phyloP scores from a whole-genome alignment of 441 rosid species.

The Gossypium davidsonii region DNA sequence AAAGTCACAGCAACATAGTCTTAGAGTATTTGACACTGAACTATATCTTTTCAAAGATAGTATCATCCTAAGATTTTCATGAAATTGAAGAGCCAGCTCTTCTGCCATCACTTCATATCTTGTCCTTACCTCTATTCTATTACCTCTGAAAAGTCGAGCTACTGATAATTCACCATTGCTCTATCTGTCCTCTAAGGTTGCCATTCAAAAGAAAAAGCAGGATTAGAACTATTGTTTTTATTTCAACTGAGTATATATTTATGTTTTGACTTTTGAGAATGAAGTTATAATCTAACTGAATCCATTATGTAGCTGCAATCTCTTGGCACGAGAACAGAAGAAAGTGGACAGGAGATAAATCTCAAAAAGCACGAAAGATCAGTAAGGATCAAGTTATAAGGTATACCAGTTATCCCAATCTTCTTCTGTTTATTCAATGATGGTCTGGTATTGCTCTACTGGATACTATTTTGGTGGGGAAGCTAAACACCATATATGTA shows the following conservation, averaged over 20 bases:
- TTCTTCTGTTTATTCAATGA: slow-evolving; percentile 2
- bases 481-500: not conserved
- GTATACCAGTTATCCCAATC: slow-evolving; percentile 23
- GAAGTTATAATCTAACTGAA: slow-evolving; percentile 8
- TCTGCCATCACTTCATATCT: not conserved
- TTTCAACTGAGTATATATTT: not conserved
- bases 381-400: slow-evolving; percentile 71
- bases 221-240: not conserved
- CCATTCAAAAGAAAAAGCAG: not conserved
- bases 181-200: not conserved
- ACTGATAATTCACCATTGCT: not conserved
- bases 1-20: not conserved
- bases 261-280: not conserved
- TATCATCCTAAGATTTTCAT: not conserved
- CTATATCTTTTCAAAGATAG: not conserved
- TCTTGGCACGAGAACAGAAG: slow-evolving; percentile 72
- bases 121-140: not conserved
- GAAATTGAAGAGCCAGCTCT: not conserved
- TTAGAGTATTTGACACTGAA: not conserved
- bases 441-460: not conserved
- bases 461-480: not conserved
- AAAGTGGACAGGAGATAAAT: slow-evolving; percentile 70
- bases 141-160: not conserved
- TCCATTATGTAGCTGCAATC: slow-evolving; percentile 44
- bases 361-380: slow-evolving; percentile 32